Conservation (phyloP, 2,329 filamentous ascomycete genomes). For the Colletotrichum musicola region DNA sequence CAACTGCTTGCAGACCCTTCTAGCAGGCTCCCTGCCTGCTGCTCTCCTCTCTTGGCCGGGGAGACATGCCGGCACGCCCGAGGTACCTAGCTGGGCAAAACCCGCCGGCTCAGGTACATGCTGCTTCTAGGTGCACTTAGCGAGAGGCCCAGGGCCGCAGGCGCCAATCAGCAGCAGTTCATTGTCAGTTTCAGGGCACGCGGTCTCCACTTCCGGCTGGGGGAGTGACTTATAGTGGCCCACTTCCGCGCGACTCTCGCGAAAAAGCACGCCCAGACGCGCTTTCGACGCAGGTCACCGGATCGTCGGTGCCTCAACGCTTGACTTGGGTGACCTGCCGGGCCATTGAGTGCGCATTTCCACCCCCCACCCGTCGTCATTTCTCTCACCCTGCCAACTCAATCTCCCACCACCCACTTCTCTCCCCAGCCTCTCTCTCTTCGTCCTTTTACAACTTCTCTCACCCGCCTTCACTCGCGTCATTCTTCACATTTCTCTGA, state of each 20-base stretch:
- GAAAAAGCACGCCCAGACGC: slow-evolving; percentile 39
- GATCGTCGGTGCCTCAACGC: slow-evolving; percentile 29
- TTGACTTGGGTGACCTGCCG: slow-evolving; percentile 18
- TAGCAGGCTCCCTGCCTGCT: no score
- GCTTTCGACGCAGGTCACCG: background rate
- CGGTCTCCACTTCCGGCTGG: background rate
- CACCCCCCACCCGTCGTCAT: slow-evolving; percentile 11
- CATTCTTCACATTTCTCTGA: slow-evolving; percentile 15
- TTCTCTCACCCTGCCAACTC: slow-evolving; percentile 8
- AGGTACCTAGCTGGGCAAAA: no score
- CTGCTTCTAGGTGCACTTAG: no score
- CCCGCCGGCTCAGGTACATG: no score
- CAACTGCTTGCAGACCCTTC: no score
- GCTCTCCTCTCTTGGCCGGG: no score
- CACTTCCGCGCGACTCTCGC: slow-evolving; percentile 20
- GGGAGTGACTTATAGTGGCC: slow-evolving; percentile 15
- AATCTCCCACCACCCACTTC: slow-evolving; percentile 24
- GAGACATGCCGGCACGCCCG: no score
- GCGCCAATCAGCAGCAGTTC: slow-evolving; percentile 24
- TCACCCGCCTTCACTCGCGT: slow-evolving; percentile 18
- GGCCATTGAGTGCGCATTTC: background rate
- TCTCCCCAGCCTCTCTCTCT: background rate
- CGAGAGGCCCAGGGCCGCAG: slow-evolving; percentile 1
- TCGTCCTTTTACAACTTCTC: background rate
- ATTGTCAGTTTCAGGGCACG: slow-evolving; percentile 32